phyloP scores from a whole-genome alignment of 257 asterid genomes.

The Nicotiana benthamiana region DNA sequence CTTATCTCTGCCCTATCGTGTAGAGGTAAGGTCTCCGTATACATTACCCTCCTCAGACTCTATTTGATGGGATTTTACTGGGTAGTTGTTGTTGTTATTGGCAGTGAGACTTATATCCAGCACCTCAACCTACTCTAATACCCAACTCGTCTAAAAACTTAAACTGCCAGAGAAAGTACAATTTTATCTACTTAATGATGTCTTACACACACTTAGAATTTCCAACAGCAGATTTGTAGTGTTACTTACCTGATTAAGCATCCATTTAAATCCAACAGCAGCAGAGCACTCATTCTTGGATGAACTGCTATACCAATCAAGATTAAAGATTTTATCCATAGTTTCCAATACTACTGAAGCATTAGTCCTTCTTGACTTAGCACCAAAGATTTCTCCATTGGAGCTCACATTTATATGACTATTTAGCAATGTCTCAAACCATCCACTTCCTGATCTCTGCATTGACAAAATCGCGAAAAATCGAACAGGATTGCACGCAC shows the following conservation, averaged over 20 bases:
- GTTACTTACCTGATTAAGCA: constrained; percentile 73
- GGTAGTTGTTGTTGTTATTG: no score
- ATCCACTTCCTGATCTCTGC: constrained; percentile 95
- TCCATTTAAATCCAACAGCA: constrained; percentile 92
- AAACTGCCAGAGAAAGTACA: no score
- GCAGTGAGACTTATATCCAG: no score
- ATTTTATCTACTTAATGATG: no score
- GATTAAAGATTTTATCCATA: constrained; percentile 55
- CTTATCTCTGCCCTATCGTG: no score
- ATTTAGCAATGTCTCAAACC: constrained; percentile 81
- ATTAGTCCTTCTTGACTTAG: constrained; percentile 40
- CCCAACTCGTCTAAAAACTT: no score
- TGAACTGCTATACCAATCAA: constrained; percentile 66
- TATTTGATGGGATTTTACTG: no score
- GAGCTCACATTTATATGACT: constrained; percentile 76
- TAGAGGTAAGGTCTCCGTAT: no score
- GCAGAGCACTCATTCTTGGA: constrained; percentile 79
- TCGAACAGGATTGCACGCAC: constrained; percentile 72
- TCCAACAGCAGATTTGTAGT: neutral
- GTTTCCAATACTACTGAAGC: constrained; percentile 32
- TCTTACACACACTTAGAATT: no score
- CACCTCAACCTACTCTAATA: no score
- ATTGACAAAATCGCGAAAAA: constrained; percentile 59
- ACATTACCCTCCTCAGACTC: no score
- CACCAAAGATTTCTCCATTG: constrained; percentile 66